Conservation (phyloP, 177 flowering plant species). For the Vitis hybrid region DNA sequence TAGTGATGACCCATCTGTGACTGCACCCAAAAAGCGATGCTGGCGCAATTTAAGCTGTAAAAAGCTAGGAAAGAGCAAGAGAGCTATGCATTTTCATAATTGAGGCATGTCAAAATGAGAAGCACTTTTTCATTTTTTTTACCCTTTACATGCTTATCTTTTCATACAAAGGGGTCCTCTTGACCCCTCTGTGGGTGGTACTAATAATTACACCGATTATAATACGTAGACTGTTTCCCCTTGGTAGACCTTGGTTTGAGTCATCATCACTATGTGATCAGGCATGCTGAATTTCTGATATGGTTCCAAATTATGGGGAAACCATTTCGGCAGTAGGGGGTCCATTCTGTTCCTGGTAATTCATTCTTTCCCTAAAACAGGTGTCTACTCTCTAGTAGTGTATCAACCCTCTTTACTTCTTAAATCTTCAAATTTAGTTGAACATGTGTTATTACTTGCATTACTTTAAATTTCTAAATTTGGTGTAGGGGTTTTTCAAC, state of each 20-base stretch:
- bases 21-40: slow-evolving; percentile 6
- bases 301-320: slow-evolving; percentile 2
- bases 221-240: neutral
- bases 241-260: neutral
- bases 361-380: no score
- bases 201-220: slow-evolving; percentile 16
- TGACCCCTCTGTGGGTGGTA: slow-evolving; percentile 24
- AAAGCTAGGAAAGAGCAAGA: slow-evolving; percentile 1
- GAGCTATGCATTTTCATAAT: slow-evolving; percentile 12
- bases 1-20: slow-evolving; percentile 10
- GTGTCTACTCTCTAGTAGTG: no score
- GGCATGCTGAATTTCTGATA: slow-evolving; percentile 2
- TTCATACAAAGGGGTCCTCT: slow-evolving; percentile 14
- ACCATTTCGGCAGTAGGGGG: slow-evolving; percentile 1
- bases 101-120: slow-evolving; percentile 21
- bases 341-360: neutral
- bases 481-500: no score
- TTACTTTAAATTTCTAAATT: no score
- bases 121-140: neutral
- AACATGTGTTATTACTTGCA: no score
- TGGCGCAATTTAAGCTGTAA: slow-evolving; percentile 27
- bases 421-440: no score
- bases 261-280: slow-evolving; percentile 1
- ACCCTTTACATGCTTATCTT: slow-evolving; percentile 7
- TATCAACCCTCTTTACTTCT: no score